Base-by-base conservation (phyloP, 1,139 yeast species). In the Taphrina betulina region DNA sequence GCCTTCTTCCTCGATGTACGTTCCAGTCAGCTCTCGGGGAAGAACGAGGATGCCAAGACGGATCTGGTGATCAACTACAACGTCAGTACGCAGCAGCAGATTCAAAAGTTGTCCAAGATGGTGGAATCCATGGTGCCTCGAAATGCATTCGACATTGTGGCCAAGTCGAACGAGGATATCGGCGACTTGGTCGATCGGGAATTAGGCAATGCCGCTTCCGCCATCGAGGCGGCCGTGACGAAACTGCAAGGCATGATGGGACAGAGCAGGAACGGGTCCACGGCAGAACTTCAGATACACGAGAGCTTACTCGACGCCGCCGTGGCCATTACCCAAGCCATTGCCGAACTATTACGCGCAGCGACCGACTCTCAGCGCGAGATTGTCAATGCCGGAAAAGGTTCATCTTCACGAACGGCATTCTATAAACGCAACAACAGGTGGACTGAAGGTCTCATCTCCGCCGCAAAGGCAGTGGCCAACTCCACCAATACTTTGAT, bases 401-500 rank as follows among this genome's bases (percentile, higher is more conserved):
- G 94, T 3, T 69, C 79, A 1, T 81, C 78, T 56, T 75, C 88
- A 1, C 75, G 81, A 58, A 81, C 88, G 2, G 88, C 86, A 38
- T 89, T 84, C 67, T 89, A 89, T 72, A 86, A 84, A 68, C 87
- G 86, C 70, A 87, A 89, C 68, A 88, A 83, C 68, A 78, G 95
- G 66, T 88, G 96, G 96, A 87, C 96, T 0, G 95, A 89, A 70
- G 96, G 96, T 34, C 79, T 88, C 57, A 82, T 89, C 38, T 85
- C 95, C 61, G 96, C 96, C 12, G 88, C 96, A 1, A 84, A 85
- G 65, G 85, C 94, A 0, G 95, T 89, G 46, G 95, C 95, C 2
- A 82, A 82, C 2, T 81, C 95, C 0, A 88, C 96, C 2, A 85
- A 83, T 64, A 75, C 84, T 28, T 76, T 88, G 63, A 88, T 88